Evolutionary conservation across 768 basidiomycete genomes (phyloP), one percentile per base, ranked within the genome.

Genomic region (Pisolithus tinctorius): DNA sequence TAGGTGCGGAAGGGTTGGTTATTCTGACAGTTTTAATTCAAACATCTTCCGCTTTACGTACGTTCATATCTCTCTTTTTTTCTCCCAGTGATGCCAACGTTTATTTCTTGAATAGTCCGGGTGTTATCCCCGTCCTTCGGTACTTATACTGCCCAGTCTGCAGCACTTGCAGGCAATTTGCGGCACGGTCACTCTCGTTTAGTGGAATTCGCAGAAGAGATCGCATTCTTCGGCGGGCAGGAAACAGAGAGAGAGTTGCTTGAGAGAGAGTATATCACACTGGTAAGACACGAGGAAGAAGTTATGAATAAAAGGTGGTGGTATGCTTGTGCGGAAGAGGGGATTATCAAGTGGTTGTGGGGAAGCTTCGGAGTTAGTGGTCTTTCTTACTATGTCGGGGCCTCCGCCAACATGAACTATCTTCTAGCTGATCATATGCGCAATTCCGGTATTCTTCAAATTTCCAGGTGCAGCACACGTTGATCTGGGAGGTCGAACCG

Each of bases 271-370:
- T 97, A 94, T 65, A 85, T 86, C 27, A 80, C 81, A 6, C 75
- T 95, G 25, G 77, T 95, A 52, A 83, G 83, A 63, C 95, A 98
- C 58, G 87, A 93, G 66, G 86, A 86, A 57, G 77, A 78, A 52
- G 86, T 94, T 2, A 74, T 94, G 58, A 71, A 78, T 26, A 83
- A 87, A 55, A 75, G 86, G 31, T 89, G 94, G 79, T 90, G 86
- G 86, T 91, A 95, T 67, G 83, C 86, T 2, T 88, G 93, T 63
- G 80, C 86, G 16, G 95, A 99, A 67, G 95, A 98, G 68, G 93
- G 90, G 2, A 84, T 99, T 41, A 86, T 97, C 61, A 98, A 99
- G 70, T 97, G 86, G 86, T 62, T 94, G 7, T 99, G 95, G 95
- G 94, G 95, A 58, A 87, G 85, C 64, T 86, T 94, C 65, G 95